These are phyloP conservation scores for Cyberlindnera misumaiensis DNA, from an alignment of 805 yeast species.

Conservation along the genomic window DNA sequence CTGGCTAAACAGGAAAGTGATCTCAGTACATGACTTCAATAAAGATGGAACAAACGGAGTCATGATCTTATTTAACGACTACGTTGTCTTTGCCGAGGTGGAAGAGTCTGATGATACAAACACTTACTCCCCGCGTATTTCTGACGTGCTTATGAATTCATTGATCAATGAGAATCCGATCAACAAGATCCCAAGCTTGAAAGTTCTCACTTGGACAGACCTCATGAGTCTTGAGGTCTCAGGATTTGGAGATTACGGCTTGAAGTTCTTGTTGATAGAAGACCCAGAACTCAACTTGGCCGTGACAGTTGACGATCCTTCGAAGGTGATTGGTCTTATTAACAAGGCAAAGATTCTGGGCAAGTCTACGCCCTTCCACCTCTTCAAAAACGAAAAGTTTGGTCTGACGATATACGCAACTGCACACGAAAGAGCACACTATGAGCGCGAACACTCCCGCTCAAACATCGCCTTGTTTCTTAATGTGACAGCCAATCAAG, in stretches of 20 bases:
- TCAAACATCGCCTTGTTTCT: slow-evolving; percentile 63
- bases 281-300: slow-evolving; percentile 10
- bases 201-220: slow-evolving; percentile 61
- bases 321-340: slow-evolving; percentile 46
- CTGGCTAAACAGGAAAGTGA: slow-evolving; percentile 82
- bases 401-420: slow-evolving; percentile 48
- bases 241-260: slow-evolving; percentile 25
- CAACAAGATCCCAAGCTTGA: slow-evolving; percentile 57
- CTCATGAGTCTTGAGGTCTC: slow-evolving; percentile 50
- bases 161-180: slow-evolving; percentile 80
- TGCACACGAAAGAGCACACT: slow-evolving; percentile 57
- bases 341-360: slow-evolving; percentile 67
- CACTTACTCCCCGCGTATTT: slow-evolving; percentile 44
- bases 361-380: slow-evolving; percentile 80
- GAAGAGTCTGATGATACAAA: slow-evolving; percentile 19
- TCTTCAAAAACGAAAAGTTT: slow-evolving; percentile 48
- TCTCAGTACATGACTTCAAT: slow-evolving; percentile 56
- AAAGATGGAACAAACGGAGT: slow-evolving; percentile 40
- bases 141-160: slow-evolving; percentile 87
- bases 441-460: slow-evolving; percentile 46
- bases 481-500: slow-evolving; percentile 41
- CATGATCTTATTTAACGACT: slow-evolving; percentile 76
- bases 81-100: slow-evolving; percentile 56
- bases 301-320: slow-evolving; percentile 23
- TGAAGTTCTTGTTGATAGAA: slow-evolving; percentile 27